A percentile compares a stretch with the other conserved stretches of the same genome.
phyloP scores from a whole-genome alignment of 306 rosid genomes.

The Vicia villosa region DNA sequence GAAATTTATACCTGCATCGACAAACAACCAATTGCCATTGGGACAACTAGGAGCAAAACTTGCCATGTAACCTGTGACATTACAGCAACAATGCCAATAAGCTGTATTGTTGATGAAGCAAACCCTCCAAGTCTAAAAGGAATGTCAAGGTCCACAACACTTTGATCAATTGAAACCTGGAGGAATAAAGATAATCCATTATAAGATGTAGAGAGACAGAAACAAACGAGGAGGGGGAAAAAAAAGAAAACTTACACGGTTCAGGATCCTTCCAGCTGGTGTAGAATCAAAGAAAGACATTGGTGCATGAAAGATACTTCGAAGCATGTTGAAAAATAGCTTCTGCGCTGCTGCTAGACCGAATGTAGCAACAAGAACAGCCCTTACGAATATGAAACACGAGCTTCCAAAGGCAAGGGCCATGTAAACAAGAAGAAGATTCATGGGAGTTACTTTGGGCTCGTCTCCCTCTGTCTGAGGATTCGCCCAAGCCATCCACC shows the following conservation, averaged over 20 bases:
- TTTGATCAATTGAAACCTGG: constrained; percentile 93
- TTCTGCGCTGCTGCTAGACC: constrained; percentile 93
- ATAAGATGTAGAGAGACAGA: constrained; percentile 31
- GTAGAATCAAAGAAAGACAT: constrained; percentile 98
- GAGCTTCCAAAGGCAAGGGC: constrained; percentile 95
- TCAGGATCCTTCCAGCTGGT: constrained; percentile 94
- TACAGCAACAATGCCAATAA: constrained; percentile 88
- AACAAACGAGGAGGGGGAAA: neutral
- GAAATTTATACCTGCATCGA: constrained; percentile 88
- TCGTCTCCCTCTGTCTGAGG: constrained; percentile 95
- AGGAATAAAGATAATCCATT: constrained; percentile 34
- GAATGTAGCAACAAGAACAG: constrained; percentile 88
- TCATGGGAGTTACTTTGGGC: constrained; percentile 78
- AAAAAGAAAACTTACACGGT: constrained; percentile 67
- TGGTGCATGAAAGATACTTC: constrained; percentile 80
- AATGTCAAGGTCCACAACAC: constrained; percentile 98
- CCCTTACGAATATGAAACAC: constrained; percentile 82
- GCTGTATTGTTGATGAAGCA: constrained; percentile 92
- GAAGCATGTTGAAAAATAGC: constrained; percentile 81
- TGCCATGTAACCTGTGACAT: constrained; percentile 95
- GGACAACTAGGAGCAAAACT: constrained; percentile 84
- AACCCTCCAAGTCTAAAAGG: constrained; percentile 98
- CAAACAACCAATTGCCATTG: constrained; percentile 89
- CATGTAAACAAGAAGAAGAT: constrained; percentile 79
- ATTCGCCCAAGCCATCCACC: constrained; percentile 99